phyloP scores from a whole-genome alignment of 1,284 basidiomycete species.

The Ustilago trichophora region DNA sequence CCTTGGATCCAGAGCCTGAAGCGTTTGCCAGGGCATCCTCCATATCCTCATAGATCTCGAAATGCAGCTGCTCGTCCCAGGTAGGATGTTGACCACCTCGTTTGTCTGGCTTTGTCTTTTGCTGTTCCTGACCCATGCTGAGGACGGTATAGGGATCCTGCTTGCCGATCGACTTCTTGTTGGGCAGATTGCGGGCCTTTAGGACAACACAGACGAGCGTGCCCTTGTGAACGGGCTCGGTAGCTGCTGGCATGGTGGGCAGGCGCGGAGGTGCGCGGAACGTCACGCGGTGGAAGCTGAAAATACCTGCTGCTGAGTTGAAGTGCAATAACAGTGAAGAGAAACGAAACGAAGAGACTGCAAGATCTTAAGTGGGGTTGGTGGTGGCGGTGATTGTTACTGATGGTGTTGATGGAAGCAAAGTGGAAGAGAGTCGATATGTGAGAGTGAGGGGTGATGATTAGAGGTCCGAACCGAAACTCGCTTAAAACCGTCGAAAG shows the following conservation, averaged over 20 bases:
- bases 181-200: slow-evolving; percentile 77
- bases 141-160: slow-evolving; percentile 95
- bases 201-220: slow-evolving; percentile 93
- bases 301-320: background rate
- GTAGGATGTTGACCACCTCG: slow-evolving; percentile 96
- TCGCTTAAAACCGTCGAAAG: too few relatives aligned
- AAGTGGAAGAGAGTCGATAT: background rate
- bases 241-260: slow-evolving; percentile 25
- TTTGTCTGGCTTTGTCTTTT: slow-evolving; percentile 78
- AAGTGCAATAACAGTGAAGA: background rate
- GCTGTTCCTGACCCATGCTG: slow-evolving; percentile 74
- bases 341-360: background rate
- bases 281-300: background rate
- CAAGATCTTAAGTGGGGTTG: background rate
- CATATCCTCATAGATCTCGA: slow-evolving; percentile 83
- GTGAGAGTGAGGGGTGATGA: background rate
- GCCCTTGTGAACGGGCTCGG: slow-evolving; percentile 69
- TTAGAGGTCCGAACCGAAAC: background rate
- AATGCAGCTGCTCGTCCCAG: slow-evolving; percentile 98
- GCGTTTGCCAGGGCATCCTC: slow-evolving; percentile 73
- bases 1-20: slow-evolving; percentile 26
- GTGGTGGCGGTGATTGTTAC: background rate
- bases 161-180: slow-evolving; percentile 72
- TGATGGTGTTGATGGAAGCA: background rate
- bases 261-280: background rate